Base-by-base conservation (phyloP, 768 basidiomycete species). In the Porphyrellus cyaneotinctus region DNA sequence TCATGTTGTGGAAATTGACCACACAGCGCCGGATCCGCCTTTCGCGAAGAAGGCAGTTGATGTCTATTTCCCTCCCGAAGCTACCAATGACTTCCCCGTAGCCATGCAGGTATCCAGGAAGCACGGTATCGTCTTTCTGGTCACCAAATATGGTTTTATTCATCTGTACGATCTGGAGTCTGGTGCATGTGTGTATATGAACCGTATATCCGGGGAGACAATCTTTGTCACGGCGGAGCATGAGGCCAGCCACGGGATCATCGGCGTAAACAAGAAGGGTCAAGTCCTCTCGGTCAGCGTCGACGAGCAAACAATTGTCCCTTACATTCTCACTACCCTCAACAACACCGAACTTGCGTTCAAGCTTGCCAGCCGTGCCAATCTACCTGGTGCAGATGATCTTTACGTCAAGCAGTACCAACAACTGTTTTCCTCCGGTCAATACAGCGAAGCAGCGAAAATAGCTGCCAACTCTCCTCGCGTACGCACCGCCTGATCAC, bases 251-350 rank as follows among this genome's bases (percentile, higher is more conserved):
- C 83, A 92, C 65, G 97, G 97, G 75, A 97, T 99, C 70, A 92
- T 99, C 58, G 95, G 95, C 59, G 94, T 99, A 66, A 99, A 99
- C 82, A 91, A 95, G 81, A 98, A 98, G 74, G 97, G 97, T 30
- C 97, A 99, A 72, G 93, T 97, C 17, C 80, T 99, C 51, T 94
- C 91, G 61, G 97, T 99, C 58, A 93, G 87, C 58, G 88, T 98
- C 58, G 97, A 99, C 70, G 97, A 98, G 66, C 85, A 91, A 64
- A 94, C 93, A 18, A 84, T 98, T 64, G 84, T 99, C 58, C 95
- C 95, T 3, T 99, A 98, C 71, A 90, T 97, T 59, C 77, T 97
- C 56, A 84, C 83, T 43, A 92, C 90, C 6, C 81, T 98, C 64
- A 97, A 97, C 77, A 97, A 98, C 73, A 88, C 92, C 50, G 95